Evolutionary conservation across 352 stramenopile genomes (phyloP), one percentile per base, ranked within the genome.

Genomic region (Pythium myriotylum): DNA sequence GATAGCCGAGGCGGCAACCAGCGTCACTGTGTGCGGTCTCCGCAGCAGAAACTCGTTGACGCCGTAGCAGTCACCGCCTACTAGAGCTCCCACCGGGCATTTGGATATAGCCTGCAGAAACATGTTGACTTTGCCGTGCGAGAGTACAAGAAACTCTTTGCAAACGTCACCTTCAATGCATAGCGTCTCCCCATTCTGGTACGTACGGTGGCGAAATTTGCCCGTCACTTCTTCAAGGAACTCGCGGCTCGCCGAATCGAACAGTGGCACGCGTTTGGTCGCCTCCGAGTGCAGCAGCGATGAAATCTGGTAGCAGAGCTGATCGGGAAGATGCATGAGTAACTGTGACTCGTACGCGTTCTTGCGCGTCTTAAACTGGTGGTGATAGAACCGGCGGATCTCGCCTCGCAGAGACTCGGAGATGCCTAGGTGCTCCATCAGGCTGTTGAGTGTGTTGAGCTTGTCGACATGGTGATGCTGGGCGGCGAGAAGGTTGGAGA

Each of bases 221-320:
- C 83, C 85, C 0, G 84, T 94, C 4, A 94, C 80, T 67, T 90
- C 79, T n/a, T 91, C 76, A 0, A 89, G 58, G 48, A 92, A 90
- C 20, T 91, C 81, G 16, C 71, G 72, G n/a, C 74, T 86, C 2
- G 76, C 73, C 2, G 69, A 81, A 22, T 87, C 73, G 49, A 94
- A 94, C 1, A 94, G 63, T 1, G 54, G 13, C 2, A 94, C 70
- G 12, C 74, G 70, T 47, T 77, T 80, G 0, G 84, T 81, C 3
- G 85, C 69, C 3, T 87, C 70, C 0, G 85, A 73, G 51, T 94
- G 83, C 43, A 92, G 48, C 12, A 91, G 55, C 7, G 80, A 84
- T 20, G 83, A 91, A 14, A 94, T 91, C 20, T 88, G 65, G 46
- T 89, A 87, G 42, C 83, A 89, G 0, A 94, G 66, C 20, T 91